phyloP scores from a whole-genome alignment of 1,139 yeast species.

The Taphrina betulina region DNA sequence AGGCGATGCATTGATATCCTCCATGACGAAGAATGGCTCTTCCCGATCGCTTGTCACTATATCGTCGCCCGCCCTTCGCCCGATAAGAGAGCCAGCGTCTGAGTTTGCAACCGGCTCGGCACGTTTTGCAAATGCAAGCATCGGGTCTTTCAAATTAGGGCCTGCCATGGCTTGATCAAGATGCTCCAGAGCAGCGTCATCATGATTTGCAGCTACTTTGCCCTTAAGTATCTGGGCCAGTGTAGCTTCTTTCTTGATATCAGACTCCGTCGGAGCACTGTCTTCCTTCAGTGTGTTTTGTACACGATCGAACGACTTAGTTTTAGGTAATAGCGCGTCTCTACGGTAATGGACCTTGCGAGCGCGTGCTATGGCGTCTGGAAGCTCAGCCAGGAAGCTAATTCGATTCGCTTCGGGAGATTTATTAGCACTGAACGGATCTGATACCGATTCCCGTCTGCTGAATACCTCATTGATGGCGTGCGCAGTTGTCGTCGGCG shows the following conservation, averaged over 20 bases:
- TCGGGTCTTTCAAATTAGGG: not conserved
- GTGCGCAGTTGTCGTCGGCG: constrained; percentile 27
- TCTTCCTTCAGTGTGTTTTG: constrained; percentile 25
- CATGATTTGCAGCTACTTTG: not conserved
- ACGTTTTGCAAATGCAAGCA: too few relatives aligned
- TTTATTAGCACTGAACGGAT: not conserved
- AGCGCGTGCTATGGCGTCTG: constrained; percentile 27
- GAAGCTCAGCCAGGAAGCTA: constrained; percentile 24
- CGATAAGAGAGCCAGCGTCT: too few relatives aligned
- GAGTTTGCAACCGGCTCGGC: too few relatives aligned
- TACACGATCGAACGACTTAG: constrained; percentile 22
- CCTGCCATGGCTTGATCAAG: not conserved
- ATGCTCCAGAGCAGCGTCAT: not conserved
- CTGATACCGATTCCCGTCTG: not conserved
- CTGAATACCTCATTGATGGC: constrained; percentile 19
- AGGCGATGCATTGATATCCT: not conserved
- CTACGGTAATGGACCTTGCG: constrained; percentile 27
- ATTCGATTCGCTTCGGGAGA: constrained; percentile 16
- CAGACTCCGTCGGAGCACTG: constrained; percentile 18
- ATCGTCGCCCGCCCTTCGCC: too few relatives aligned
- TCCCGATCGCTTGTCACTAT: too few relatives aligned
- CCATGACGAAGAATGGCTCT: constrained; percentile 14
- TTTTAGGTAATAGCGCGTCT: constrained; percentile 25
- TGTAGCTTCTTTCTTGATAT: constrained; percentile 24
- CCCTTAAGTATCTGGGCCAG: constrained; percentile 19